Evolutionary conservation across 768 basidiomycete species (phyloP).

Genomic region (Podaxis carcinomalis): DNA sequence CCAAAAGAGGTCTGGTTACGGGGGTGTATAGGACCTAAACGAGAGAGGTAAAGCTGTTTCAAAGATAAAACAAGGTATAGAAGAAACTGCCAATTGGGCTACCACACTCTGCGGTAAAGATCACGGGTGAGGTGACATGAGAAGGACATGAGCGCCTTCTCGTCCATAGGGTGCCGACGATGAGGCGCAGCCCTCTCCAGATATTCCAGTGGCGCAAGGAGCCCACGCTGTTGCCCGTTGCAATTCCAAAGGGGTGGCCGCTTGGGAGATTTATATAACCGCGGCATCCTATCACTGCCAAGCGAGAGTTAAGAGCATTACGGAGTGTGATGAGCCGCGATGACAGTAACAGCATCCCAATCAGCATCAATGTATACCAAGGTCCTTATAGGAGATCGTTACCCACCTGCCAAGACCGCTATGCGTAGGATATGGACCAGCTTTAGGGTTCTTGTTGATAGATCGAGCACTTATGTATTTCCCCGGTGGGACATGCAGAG

Average conservation of each 20-base stretch:
- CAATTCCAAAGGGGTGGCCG: constrained; percentile 12
- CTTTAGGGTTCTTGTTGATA: constrained; percentile 30
- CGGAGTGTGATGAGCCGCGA: background rate
- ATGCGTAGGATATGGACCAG: constrained; percentile 17
- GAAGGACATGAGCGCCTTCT: constrained; percentile 64
- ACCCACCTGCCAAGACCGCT: background rate
- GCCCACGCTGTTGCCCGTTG: constrained; percentile 8
- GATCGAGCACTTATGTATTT: constrained; percentile 62
- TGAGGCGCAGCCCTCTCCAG: constrained; percentile 55
- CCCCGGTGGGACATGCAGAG: constrained; percentile 51
- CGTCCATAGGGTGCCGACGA: constrained; percentile 66
- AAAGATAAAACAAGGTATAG: background rate
- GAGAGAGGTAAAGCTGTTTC: background rate
- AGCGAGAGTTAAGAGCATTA: background rate
- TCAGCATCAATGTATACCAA: constrained; percentile 6
- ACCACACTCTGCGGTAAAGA: constrained; percentile 1
- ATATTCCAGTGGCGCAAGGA: constrained; percentile 61
- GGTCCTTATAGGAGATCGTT: background rate
- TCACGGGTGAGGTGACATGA: constrained; percentile 19
- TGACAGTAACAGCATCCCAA: constrained; percentile 1
- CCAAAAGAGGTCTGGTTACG: background rate
- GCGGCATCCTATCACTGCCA: constrained; percentile 7
- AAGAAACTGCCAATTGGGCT: background rate
- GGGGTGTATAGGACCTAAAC: background rate
- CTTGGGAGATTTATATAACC: background rate